phyloP scores from a whole-genome alignment of 768 basidiomycete species.

The Rhizopogon vesiculosus region DNA sequence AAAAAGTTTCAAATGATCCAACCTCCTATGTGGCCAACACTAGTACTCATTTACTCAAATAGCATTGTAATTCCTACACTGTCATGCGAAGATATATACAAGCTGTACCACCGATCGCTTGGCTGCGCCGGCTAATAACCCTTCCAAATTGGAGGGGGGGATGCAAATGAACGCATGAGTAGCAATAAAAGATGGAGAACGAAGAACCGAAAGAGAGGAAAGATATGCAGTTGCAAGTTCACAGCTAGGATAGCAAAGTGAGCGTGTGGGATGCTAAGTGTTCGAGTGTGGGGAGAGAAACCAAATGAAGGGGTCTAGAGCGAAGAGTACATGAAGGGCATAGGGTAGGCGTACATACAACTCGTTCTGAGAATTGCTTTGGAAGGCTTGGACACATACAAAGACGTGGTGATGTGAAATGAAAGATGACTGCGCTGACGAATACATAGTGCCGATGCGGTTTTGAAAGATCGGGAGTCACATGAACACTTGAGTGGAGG shows the following conservation, averaged over 20 bases:
- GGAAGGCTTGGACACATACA: constrained; percentile 23
- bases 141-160: not conserved
- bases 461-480: constrained; percentile 7
- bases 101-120: not conserved
- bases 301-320: not conserved
- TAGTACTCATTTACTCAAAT: no score
- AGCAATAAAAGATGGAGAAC: not conserved
- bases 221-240: constrained; percentile 4
- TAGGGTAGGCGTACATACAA: constrained; percentile 28
- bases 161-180: not conserved
- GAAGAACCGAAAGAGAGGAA: not conserved
- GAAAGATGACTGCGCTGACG: constrained; percentile 17
- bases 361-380: constrained; percentile 13
- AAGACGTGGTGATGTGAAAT: constrained; percentile 15
- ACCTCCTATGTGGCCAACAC: not conserved
- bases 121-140: constrained; percentile 1
- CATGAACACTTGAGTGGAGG: not conserved
- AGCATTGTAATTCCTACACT: constrained; percentile 7
- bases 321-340: constrained; percentile 5
- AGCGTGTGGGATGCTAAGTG: constrained; percentile 18
- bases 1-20: not conserved
- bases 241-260: constrained; percentile 22
- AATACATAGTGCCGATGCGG: constrained; percentile 21
- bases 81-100: constrained; percentile 6
- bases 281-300: constrained; percentile 14